Conservation (phyloP, 2,329 filamentous ascomycete species). For the Pseudogymnoascus sp. region DNA sequence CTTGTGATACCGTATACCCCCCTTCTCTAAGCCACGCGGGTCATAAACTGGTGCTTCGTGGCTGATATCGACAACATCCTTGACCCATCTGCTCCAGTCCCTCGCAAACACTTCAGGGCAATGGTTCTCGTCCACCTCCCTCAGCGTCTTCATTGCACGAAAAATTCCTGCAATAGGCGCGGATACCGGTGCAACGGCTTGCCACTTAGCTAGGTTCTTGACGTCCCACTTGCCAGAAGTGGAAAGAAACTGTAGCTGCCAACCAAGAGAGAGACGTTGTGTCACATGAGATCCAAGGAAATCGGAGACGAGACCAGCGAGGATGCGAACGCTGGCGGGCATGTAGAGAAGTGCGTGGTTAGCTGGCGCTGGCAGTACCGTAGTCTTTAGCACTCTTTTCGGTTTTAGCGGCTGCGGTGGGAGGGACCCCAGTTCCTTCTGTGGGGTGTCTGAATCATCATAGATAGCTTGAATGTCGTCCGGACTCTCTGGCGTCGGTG, state of each 20-base stretch:
- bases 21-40: conserved; percentile 59
- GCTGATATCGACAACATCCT: conserved; percentile 81
- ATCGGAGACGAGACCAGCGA: conserved; percentile 75
- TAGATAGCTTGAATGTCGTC: conserved; percentile 13
- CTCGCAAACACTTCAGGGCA: conserved; percentile 65
- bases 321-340: conserved; percentile 63
- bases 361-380: conserved; percentile 67
- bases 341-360: conserved; percentile 81
- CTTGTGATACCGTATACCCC: conserved; percentile 70
- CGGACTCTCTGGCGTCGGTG: background rate
- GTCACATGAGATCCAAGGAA: conserved; percentile 74
- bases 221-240: conserved; percentile 96
- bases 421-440: conserved; percentile 35
- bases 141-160: conserved; percentile 84
- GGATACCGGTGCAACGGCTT: conserved; percentile 70
- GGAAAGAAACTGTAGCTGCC: conserved; percentile 85
- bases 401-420: conserved; percentile 44
- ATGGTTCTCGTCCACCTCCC: conserved; percentile 80
- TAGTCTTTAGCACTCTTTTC: conserved; percentile 54
- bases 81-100: conserved; percentile 59
- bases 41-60: conserved; percentile 89
- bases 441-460: conserved; percentile 41
- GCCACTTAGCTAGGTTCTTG: conserved; percentile 92
- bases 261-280: conserved; percentile 70
- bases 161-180: conserved; percentile 72